Conservation (phyloP, 176 grass and related monocot species). For the Miscanthus lutarioriparius region DNA sequence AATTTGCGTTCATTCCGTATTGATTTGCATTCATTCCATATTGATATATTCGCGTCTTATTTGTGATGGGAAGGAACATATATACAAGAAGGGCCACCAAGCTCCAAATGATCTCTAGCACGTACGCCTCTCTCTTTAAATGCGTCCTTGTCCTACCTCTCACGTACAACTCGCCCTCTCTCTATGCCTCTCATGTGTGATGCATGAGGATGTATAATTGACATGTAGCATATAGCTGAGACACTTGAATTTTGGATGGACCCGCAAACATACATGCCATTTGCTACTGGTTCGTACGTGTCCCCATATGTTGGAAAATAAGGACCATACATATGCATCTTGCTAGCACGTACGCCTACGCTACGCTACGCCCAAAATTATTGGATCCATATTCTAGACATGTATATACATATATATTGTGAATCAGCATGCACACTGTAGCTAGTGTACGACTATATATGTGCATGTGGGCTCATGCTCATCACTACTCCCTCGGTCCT, state of each 20-base stretch:
- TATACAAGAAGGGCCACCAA: too few relatives aligned
- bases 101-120: neutral
- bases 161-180: neutral
- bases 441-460: neutral
- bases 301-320: constrained; percentile 11
- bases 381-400: neutral
- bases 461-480: neutral
- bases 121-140: neutral
- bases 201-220: constrained; percentile 10
- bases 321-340: neutral
- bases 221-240: neutral
- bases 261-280: neutral
- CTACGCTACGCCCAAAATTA: neutral
- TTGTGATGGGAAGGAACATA: too few relatives aligned
- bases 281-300: neutral
- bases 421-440: neutral
- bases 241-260: constrained; percentile 21
- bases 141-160: neutral
- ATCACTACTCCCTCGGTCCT: too few relatives aligned
- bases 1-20: too few relatives aligned
- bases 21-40: too few relatives aligned
- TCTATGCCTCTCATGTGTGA: neutral
- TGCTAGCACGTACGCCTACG: neutral
- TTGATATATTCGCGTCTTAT: too few relatives aligned
- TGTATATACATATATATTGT: neutral